A percentile compares a stretch with the other conserved stretches of the same genome.
Conservation (phyloP, 2,329 filamentous ascomycete species). For the Amesomyces nigricolor region DNA sequence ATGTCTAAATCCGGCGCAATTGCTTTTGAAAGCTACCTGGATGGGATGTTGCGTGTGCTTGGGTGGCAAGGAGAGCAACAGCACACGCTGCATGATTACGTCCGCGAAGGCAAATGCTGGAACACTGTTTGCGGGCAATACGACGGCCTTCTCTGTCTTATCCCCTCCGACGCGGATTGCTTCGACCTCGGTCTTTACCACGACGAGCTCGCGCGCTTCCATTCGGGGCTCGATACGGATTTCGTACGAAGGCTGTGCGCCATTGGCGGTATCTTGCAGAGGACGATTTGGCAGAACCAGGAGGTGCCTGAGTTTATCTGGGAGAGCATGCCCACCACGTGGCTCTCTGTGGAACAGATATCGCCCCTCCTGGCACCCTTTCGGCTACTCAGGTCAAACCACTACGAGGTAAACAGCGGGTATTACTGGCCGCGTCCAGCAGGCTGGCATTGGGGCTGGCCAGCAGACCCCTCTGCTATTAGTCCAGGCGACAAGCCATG, state of each 20-base stretch:
- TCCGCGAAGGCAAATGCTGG: slow-evolving; percentile 27
- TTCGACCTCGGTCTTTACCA: slow-evolving; percentile 22
- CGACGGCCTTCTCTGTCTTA: slow-evolving; percentile 23
- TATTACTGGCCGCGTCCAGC: slow-evolving; percentile 17
- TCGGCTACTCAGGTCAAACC: slow-evolving; percentile 17
- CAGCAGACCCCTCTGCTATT: slow-evolving; percentile 20
- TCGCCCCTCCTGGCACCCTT: slow-evolving; percentile 19
- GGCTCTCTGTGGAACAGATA: slow-evolving; percentile 15
- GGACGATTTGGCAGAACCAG: slow-evolving; percentile 19
- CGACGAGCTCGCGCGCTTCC: slow-evolving; percentile 20
- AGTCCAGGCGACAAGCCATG: slow-evolving; percentile 14
- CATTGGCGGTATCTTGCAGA: slow-evolving; percentile 19
- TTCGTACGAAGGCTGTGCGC: slow-evolving; percentile 20
- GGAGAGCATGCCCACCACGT: slow-evolving; percentile 18
- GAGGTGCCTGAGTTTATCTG: slow-evolving; percentile 25
- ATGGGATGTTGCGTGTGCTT: slow-evolving; percentile 17
- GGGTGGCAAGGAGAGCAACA: slow-evolving; percentile 18
- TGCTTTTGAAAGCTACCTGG: slow-evolving; percentile 6
- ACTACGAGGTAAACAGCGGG: slow-evolving; percentile 11
- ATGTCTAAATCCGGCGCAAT: not conserved
- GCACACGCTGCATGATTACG: slow-evolving; percentile 19
- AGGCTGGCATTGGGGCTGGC: slow-evolving; percentile 22
- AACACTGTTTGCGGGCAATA: slow-evolving; percentile 20
- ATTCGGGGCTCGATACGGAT: slow-evolving; percentile 17
- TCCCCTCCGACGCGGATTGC: slow-evolving; percentile 16